A percentile compares a stretch with the other conserved stretches of the same genome.
phyloP scores from a whole-genome alignment of 75 land plant genomes.

The Sequoiadendron giganteum region DNA sequence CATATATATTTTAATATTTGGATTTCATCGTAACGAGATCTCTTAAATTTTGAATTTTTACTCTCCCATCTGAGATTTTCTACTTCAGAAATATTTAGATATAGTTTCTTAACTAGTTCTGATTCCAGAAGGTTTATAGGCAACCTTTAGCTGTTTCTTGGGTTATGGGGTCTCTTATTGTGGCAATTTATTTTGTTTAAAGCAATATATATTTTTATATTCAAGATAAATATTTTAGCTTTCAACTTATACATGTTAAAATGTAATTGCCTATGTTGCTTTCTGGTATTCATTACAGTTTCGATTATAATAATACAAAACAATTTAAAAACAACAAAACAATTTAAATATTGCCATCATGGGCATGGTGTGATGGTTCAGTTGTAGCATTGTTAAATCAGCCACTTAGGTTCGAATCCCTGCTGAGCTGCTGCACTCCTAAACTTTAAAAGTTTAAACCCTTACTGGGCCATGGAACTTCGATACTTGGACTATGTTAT shows the following conservation, averaged over 20 bases:
- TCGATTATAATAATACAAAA: not conserved
- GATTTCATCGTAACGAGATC: not conserved
- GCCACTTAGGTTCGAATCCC: no score
- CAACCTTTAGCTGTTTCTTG: not conserved
- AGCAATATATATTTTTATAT: not conserved
- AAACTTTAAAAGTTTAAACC: no score
- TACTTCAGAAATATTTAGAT: not conserved
- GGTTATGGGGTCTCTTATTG: not conserved
- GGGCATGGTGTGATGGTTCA: no score
- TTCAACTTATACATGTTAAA: not conserved
- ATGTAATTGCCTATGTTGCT: not conserved
- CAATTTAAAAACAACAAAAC: not conserved
- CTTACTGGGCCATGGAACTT: no score
- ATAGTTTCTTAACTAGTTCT: not conserved
- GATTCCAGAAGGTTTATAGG: not conserved
- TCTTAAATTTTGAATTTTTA: not conserved
- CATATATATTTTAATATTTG: not conserved
- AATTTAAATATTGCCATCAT: not conserved
- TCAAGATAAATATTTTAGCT: not conserved
- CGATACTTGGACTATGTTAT: no score
- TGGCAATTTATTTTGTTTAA: not conserved
- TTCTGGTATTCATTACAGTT: not conserved
- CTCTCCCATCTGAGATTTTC: not conserved
- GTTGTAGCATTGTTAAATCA: no score
- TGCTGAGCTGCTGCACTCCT: no score